Conservation (phyloP, 2,329 filamentous ascomycete species). For the Stachybotrys elegans region DNA sequence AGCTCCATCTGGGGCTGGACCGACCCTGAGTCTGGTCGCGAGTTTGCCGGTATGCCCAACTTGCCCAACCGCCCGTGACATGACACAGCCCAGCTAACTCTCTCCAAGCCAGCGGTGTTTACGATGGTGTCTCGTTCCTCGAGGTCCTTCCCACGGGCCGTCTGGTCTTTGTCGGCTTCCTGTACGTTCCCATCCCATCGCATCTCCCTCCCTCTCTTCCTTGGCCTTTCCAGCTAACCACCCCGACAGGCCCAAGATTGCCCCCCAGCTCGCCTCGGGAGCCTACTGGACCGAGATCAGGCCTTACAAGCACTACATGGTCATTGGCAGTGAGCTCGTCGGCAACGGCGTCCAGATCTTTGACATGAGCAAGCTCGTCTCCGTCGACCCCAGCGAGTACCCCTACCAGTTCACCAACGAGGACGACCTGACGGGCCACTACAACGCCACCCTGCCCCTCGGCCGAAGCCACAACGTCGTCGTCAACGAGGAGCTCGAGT, state of each 20-base stretch:
- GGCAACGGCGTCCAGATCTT: slow-evolving; percentile 59
- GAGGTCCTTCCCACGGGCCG: slow-evolving; percentile 27
- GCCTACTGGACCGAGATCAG: slow-evolving; percentile 37
- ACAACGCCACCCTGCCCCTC: slow-evolving; percentile 22
- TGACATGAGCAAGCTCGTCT: slow-evolving; percentile 49
- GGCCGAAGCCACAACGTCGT: slow-evolving; percentile 51
- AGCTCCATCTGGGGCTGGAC: slow-evolving; percentile 42
- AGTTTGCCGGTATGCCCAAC: slow-evolving; percentile 34
- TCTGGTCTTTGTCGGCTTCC: background rate
- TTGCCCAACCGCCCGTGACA: too few species aligned
- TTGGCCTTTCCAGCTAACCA: too few species aligned
- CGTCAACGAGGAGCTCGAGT: slow-evolving; percentile 39
- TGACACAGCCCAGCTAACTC: too few species aligned
- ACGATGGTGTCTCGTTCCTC: slow-evolving; percentile 45
- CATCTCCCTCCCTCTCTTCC: background rate
- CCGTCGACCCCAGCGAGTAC: slow-evolving; percentile 33
- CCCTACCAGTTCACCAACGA: slow-evolving; percentile 26
- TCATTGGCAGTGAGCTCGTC: slow-evolving; percentile 38
- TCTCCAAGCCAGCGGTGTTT: slow-evolving; percentile 38
- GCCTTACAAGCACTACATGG: slow-evolving; percentile 28
- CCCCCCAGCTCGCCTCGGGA: slow-evolving; percentile 36
- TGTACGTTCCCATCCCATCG: background rate
- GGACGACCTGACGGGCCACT: slow-evolving; percentile 29
- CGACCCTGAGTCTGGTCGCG: slow-evolving; percentile 35
- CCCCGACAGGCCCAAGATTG: slow-evolving; percentile 31